Base-by-base conservation (phyloP, 1,284 basidiomycete genomes). In the Moesziomyces sp. region DNA sequence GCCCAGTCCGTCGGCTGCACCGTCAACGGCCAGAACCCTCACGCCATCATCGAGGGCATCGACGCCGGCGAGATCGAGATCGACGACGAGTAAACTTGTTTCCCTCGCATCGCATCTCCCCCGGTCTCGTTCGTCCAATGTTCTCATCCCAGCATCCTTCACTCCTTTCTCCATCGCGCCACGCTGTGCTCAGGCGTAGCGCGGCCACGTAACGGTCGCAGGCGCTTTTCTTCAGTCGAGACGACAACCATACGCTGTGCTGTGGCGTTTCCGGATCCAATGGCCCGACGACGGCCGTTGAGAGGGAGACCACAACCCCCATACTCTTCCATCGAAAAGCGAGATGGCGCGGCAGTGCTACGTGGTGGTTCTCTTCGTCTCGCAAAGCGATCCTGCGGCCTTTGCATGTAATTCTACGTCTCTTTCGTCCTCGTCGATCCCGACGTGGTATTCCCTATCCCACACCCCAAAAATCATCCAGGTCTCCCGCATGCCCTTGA, bases 31-130 rank as follows among this genome's bases (percentile, higher is more conserved):
- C 89, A 90, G 86, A 91, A 92, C 57, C 90, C 97, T 69, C 96
- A 98, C 87, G 94, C 97, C 85, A 85, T 99, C 85, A 98, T 99
- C 77, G 96, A 97, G 83, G 92, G 88, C 71, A 99, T 99, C 86
- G 91, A 96, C 88, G 91, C 91, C 80, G 97, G 95, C 72, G 94
- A 97, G 87, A 89, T 97, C 79, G 94, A 83, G 80, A 76, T 83
- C 56, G 79, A 80, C 44, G 77, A 78, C 57, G 81, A 82, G 73
- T 83, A 81, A 78, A 65, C 43, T 30, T 30, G 21, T 18, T 21
- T 35, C 53, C 26, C 42, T 33, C 16, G 33, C 19, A 52, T 45
- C 40, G 59, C 66, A 63, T 62, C 56, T 26, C 48, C 48, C 30
- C 30, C 30, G 30, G 35, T 58, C 48, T 62, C 50, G 43, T 38